A percentile compares a stretch with the other conserved stretches of the same genome.
Conservation (phyloP, 2,329 filamentous ascomycete genomes). For the Microdochium bolleyi region DNA sequence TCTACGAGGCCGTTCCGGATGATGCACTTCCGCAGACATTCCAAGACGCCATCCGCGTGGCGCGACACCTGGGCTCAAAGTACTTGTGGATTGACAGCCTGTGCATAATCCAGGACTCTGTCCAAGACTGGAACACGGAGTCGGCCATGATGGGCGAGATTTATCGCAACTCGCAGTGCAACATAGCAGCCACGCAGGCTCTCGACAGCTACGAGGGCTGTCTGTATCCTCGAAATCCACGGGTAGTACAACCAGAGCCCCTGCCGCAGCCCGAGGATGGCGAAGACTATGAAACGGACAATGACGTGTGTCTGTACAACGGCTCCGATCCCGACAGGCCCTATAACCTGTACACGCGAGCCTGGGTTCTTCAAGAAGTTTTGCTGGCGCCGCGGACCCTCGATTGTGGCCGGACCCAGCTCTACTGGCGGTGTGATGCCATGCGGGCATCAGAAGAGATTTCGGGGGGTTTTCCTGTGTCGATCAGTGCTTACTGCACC, state of each 20-base stretch:
- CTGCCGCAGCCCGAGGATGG: constrained; percentile 1
- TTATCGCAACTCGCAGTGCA: neutral
- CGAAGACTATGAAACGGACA: neutral
- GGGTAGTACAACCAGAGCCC: neutral
- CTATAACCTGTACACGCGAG: constrained; percentile 5
- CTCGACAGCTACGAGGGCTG: neutral
- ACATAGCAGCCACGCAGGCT: neutral
- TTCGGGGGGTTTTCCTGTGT: neutral
- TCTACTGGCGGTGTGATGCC: constrained; percentile 11
- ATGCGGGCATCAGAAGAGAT: neutral
- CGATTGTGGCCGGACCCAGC: constrained; percentile 9
- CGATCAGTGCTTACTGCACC: neutral
- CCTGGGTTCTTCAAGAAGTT: constrained; percentile 13
- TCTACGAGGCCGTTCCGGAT: neutral
- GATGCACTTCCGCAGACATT: constrained; percentile 2
- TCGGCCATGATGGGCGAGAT: neutral
- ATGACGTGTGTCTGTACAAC: neutral
- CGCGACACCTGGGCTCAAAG: constrained; percentile 5
- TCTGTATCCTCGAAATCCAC: neutral
- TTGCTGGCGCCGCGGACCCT: constrained; percentile 10
- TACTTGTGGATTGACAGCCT: constrained; percentile 17
- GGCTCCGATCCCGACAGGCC: neutral
- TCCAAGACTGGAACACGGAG: constrained; percentile 6
- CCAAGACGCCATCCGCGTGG: constrained; percentile 6
- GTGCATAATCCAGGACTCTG: constrained; percentile 15